Conservation (phyloP, 1,284 basidiomycete species). For the Cutaneotrichosporon arboriforme region DNA sequence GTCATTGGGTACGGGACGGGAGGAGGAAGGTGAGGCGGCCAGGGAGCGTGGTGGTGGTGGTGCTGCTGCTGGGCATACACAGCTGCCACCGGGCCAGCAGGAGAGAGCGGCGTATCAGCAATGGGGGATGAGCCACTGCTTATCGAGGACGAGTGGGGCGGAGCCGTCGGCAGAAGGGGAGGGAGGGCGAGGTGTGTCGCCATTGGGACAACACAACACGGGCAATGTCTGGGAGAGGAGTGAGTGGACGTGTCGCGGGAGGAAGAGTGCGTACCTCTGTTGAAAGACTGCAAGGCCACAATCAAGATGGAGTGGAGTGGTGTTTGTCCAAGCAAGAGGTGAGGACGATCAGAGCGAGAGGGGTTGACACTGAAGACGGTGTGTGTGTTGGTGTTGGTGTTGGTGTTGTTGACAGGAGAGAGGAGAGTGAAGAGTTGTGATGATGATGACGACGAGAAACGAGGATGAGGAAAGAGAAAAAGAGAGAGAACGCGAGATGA, state of each 20-base stretch:
- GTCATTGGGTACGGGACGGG: not conserved
- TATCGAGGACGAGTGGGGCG: not conserved
- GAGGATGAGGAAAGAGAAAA: not conserved
- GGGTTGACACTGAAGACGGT: too few relatives aligned
- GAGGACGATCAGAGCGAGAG: too few relatives aligned
- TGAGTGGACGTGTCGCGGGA: too few relatives aligned
- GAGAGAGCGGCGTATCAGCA: not conserved
- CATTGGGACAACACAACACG: not conserved
- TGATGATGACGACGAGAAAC: not conserved
- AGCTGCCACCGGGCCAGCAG: not conserved
- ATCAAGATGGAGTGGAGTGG: too few relatives aligned
- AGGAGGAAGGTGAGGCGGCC: too few relatives aligned
- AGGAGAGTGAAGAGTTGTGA: too few relatives aligned
- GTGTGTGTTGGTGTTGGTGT: too few relatives aligned
- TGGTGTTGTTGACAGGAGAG: not conserved
- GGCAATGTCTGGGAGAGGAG: not conserved
- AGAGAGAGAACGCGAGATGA: not conserved
- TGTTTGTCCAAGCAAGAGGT: not conserved
- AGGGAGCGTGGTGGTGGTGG: too few relatives aligned
- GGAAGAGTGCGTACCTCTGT: not conserved
- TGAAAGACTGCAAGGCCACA: too few relatives aligned
- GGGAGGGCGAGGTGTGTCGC: not conserved
- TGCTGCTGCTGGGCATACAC: not conserved
- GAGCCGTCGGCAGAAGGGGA: not conserved
- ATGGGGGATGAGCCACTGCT: not conserved